Evolutionary conservation across 441 rosid species (phyloP).

Genomic region (Pelargonium citronellum): DNA sequence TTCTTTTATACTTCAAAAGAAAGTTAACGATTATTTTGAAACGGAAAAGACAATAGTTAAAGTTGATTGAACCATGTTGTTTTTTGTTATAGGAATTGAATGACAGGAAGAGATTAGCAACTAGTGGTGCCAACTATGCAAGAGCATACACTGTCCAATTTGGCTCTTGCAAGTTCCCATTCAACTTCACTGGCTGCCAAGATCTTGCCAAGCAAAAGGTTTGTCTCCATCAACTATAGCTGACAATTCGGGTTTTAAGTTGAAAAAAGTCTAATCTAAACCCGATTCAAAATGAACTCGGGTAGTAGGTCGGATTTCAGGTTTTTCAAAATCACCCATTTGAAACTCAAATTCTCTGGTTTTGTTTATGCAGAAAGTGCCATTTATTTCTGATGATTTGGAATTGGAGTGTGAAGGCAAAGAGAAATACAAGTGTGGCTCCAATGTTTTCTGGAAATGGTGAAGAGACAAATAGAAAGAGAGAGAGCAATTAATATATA

Average conservation of each 20-base stretch:
- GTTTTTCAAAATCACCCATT: background rate
- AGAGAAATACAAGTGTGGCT: constrained; percentile 91
- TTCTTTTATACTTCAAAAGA: too few relatives aligned
- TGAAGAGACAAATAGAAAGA: constrained; percentile 25
- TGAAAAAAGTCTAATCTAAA: too few relatives aligned
- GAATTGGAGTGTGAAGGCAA: constrained; percentile 83
- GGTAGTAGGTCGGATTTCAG: too few relatives aligned
- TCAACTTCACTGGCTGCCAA: constrained; percentile 97
- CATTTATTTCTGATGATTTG: constrained; percentile 69
- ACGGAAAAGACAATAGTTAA: too few relatives aligned
- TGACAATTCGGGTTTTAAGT: too few relatives aligned
- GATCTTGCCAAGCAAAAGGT: constrained; percentile 99
- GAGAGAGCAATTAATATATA: background rate
- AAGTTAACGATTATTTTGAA: background rate
- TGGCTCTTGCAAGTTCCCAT: constrained; percentile 93
- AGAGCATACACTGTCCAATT: constrained; percentile 89
- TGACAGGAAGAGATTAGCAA: constrained; percentile 91
- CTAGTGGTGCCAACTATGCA: constrained; percentile 92
- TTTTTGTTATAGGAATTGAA: constrained; percentile 54
- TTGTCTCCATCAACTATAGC: too few relatives aligned
- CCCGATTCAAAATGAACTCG: too few relatives aligned
- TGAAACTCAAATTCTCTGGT: background rate
- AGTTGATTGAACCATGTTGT: background rate
- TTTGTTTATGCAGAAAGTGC: constrained; percentile 66
- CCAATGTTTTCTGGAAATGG: constrained; percentile 99